Conservation (phyloP, 176 grass and related monocot species). For the Tillandsia fasciculata region DNA sequence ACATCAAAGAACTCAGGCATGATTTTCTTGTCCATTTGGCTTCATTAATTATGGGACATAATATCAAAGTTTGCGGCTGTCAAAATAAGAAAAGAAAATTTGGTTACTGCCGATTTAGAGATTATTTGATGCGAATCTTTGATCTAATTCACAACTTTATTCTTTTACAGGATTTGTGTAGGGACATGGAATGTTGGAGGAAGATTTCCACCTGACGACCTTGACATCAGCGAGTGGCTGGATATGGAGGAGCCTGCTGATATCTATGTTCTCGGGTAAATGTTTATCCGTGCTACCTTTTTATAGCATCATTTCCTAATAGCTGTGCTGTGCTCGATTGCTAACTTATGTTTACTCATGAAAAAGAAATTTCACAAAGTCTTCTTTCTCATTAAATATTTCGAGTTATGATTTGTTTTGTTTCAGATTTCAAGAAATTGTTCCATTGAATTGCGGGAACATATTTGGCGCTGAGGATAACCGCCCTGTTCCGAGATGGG, state of each 20-base stretch:
- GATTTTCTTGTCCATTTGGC: constrained; percentile 4
- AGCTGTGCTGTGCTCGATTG: background rate
- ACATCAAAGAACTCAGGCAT: constrained; percentile 66
- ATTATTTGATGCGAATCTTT: background rate
- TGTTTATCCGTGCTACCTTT: background rate
- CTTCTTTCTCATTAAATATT: constrained; percentile 12
- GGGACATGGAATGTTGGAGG: constrained; percentile 94
- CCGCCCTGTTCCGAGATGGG: constrained; percentile 68
- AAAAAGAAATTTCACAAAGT: background rate
- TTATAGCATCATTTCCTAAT: background rate
- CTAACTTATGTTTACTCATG: background rate
- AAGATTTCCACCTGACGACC: constrained; percentile 52
- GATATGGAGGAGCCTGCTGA: constrained; percentile 82
- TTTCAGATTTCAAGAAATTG: constrained; percentile 95
- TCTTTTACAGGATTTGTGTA: constrained; percentile 45
- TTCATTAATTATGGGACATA: background rate
- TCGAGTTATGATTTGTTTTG: constrained; percentile 1
- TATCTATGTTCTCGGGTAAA: constrained; percentile 96
- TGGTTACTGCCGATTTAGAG: background rate
- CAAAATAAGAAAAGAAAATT: background rate
- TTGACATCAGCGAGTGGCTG: constrained; percentile 79
- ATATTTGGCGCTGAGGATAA: constrained; percentile 92
- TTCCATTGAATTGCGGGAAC: constrained; percentile 94
- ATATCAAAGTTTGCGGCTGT: background rate
- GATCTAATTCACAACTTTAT: background rate